Conservation (phyloP, 306 rosid species). For the Glycyrrhiza uralensis region DNA sequence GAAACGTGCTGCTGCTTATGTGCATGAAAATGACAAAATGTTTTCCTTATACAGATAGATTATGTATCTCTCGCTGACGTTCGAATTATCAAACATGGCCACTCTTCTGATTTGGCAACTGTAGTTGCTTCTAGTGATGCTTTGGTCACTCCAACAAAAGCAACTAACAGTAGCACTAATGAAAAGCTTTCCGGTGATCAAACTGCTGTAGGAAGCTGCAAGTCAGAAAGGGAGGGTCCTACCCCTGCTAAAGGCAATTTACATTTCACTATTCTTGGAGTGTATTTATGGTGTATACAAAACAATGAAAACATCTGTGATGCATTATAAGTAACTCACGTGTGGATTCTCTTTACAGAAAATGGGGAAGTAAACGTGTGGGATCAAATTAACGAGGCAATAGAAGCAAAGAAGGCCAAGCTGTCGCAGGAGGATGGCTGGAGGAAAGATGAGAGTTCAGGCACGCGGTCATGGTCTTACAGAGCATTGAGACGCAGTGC, state of each 20-base stretch:
- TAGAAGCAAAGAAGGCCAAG: conserved; percentile 68
- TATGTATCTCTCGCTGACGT: conserved; percentile 30
- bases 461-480: conserved; percentile 54
- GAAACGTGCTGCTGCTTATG: not conserved
- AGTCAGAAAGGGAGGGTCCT: conserved; percentile 28
- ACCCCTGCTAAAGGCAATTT: conserved; percentile 46
- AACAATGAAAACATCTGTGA: conserved; percentile 12
- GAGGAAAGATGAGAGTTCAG: conserved; percentile 50
- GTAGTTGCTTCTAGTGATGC: conserved; percentile 7
- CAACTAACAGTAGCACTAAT: conserved; percentile 16
- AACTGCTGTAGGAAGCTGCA: conserved; percentile 29
- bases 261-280: not conserved
- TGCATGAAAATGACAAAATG: conserved; percentile 19
- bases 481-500: conserved; percentile 81
- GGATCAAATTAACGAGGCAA: conserved; percentile 74
- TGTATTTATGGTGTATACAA: not conserved
- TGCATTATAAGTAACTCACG: conserved; percentile 6
- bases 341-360: conserved; percentile 43
- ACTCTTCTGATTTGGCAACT: conserved; percentile 8
- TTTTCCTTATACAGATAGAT: conserved; percentile 35
- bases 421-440: conserved; percentile 55
- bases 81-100: conserved; percentile 36
- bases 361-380: conserved; percentile 63
- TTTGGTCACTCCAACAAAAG: conserved; percentile 22
- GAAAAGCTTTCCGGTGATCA: conserved; percentile 9